Base-by-base conservation (phyloP, 2,329 filamentous ascomycete genomes). In the Ophiostoma sp. region DNA sequence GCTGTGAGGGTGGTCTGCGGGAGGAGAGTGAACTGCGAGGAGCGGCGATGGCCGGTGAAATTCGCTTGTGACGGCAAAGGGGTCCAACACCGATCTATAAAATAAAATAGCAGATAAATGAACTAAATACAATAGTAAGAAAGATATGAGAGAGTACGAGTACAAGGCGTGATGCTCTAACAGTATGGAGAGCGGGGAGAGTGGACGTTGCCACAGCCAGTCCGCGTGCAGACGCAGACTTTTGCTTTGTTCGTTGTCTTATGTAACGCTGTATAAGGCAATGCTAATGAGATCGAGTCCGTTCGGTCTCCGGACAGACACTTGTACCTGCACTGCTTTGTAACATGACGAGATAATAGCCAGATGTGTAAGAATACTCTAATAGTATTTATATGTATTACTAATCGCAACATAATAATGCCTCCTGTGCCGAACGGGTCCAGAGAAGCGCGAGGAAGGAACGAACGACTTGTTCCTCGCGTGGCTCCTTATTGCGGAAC, bases 201-300 rank as follows among this genome's bases (percentile, higher is more conserved):
- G 49, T 27, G 27, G 27, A 27, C 27, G 49, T 55, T 4, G n/a
- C n/a, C 49, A 18, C 49, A 55, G n/a, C 49, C n/a, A 62, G 58
- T 41, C 58, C 58, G 58, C 58, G 58, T 40, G 38, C 36, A 62
- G 38, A 8, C 7, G 38, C 36, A 41, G 38, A 62, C 36, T 40
- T 38, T 45, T 36, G 49, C 18, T 55, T 55, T 55, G 49, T 60
- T 62, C 14, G 58, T 40, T 16, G 58, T 62, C 58, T 62, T 62
- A 62, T 42, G 58, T 62, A 62, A 62, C 58, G 38, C 36, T 62
- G 58, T 41, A n/a, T 41, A 55, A 55, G 58, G 12, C 55, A n/a
- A 41, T 62, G n/a, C 58, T 62, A 62, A 40, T 62, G 12, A 40
- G 4, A 4, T 2, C 36, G 16, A 62, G 49, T 42, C 7, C 58